phyloP scores from a whole-genome alignment of 192 early-diverging fungal genomes.

The Haplosporangium gracile region DNA sequence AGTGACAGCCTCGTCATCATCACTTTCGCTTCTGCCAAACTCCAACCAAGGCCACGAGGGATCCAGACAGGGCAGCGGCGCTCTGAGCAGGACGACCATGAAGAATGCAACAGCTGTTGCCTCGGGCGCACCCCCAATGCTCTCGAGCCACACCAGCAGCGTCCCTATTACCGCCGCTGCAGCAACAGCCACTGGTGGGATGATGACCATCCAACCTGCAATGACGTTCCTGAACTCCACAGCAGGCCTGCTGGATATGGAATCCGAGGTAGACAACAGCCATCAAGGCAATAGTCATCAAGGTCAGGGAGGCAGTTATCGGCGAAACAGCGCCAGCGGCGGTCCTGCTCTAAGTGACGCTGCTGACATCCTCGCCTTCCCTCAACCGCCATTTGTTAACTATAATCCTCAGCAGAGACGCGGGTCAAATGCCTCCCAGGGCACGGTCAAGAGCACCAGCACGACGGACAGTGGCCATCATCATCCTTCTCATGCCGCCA shows the following conservation, averaged over 20 bases:
- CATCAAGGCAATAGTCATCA: neutral
- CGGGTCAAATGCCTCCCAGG: slow-evolving; percentile 24
- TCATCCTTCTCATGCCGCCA: neutral
- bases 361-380: neutral
- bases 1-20: neutral
- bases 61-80: neutral
- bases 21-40: neutral
- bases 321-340: slow-evolving; percentile 14
- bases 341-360: neutral
- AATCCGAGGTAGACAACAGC: neutral
- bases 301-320: neutral
- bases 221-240: slow-evolving; percentile 31
- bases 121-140: neutral
- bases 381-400: neutral
- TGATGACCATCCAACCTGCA: slow-evolving; percentile 2
- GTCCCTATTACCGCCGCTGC: neutral
- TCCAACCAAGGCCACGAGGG: neutral
- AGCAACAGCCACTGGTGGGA: neutral
- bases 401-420: slow-evolving; percentile 12
- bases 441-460: slow-evolving; percentile 12
- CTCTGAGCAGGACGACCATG: neutral
- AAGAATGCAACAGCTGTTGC: neutral
- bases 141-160: neutral
- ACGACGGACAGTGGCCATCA: slow-evolving; percentile 5
- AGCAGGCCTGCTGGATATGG: slow-evolving; percentile 16